Evolutionary conservation across 768 basidiomycete genomes (phyloP).

Genomic region (Leccinum olivaceopallidum): DNA sequence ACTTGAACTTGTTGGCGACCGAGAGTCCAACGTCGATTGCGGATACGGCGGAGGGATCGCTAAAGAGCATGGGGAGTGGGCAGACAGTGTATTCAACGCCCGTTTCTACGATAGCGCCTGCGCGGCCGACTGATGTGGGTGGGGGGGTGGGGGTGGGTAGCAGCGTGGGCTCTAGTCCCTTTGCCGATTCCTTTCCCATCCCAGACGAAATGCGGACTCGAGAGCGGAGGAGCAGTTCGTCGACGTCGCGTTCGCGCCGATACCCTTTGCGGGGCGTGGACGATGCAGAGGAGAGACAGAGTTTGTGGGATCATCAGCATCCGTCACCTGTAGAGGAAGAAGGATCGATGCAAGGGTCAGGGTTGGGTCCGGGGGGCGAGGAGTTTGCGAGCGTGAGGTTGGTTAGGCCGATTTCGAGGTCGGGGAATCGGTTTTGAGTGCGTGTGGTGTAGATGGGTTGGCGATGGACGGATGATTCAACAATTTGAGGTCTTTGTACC

Average conservation of each 20-base stretch:
- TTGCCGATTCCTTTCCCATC: not conserved
- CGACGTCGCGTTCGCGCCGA: constrained; percentile 49
- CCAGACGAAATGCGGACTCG: constrained; percentile 9
- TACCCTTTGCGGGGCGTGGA: constrained; percentile 45
- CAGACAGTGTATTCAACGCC: constrained; percentile 18
- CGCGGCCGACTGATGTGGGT: not conserved
- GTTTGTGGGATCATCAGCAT: constrained; percentile 47
- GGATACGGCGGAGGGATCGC: constrained; percentile 4
- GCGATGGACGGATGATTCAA: not conserved
- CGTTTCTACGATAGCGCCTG: constrained; percentile 2
- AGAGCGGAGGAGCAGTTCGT: constrained; percentile 36
- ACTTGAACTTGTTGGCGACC: constrained; percentile 8
- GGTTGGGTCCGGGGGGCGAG: not conserved
- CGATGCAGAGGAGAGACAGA: constrained; percentile 62
- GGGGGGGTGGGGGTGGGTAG: not conserved
- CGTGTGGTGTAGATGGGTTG: not conserved
- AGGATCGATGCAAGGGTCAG: not conserved
- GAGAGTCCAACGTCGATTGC: not conserved
- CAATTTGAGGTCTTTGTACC: not conserved
- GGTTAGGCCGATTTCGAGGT: not conserved
- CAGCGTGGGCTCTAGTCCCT: not conserved
- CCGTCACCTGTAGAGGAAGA: constrained; percentile 29
- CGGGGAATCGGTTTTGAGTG: not conserved
- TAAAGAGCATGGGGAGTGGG: constrained; percentile 17
- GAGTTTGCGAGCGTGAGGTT: not conserved